A percentile compares a stretch with the other conserved stretches of the same genome.
Evolutionary conservation across 768 basidiomycete species (phyloP).

Genomic region (Hydnum rufescens): DNA sequence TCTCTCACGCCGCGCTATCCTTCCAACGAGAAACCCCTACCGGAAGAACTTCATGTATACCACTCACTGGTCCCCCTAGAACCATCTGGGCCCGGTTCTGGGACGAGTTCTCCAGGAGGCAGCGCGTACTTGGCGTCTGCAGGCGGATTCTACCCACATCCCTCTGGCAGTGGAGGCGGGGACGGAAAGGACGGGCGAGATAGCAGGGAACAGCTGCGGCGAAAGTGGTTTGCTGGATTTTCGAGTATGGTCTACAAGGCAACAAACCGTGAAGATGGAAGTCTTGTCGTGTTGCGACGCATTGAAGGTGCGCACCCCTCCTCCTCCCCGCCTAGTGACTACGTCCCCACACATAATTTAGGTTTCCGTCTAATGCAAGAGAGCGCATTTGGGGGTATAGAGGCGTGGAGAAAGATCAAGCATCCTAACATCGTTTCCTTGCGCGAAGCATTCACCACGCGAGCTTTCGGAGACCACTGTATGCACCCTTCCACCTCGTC

Average conservation of each 20-base stretch:
- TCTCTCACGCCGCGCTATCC: slow-evolving; percentile 16
- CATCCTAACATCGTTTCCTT: slow-evolving; percentile 76
- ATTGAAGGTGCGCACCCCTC: slow-evolving; percentile 51
- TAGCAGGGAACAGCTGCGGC: slow-evolving; percentile 17
- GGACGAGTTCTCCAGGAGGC: no score
- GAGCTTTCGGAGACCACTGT: slow-evolving; percentile 86
- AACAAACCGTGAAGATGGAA: slow-evolving; percentile 52
- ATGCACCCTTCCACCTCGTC: slow-evolving; percentile 16
- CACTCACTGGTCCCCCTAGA: slow-evolving; percentile 74
- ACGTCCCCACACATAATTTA: slow-evolving; percentile 17
- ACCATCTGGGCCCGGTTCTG: slow-evolving; percentile 25
- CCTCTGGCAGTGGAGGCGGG: neutral
- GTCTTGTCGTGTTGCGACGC: slow-evolving; percentile 56
- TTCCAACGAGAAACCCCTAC: slow-evolving; percentile 33
- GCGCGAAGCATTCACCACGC: slow-evolving; percentile 87
- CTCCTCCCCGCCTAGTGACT: neutral
- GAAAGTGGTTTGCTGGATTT: slow-evolving; percentile 67
- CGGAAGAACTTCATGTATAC: slow-evolving; percentile 79
- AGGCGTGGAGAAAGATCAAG: slow-evolving; percentile 63
- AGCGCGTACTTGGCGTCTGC: no score
- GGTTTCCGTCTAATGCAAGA: slow-evolving; percentile 73
- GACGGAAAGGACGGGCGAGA: neutral
- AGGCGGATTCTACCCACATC: no score
- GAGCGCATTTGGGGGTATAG: slow-evolving; percentile 61
- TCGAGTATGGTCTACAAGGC: slow-evolving; percentile 73